Conservation (phyloP, 108 stramenopile genomes). For the Conticribra weissflogii region DNA sequence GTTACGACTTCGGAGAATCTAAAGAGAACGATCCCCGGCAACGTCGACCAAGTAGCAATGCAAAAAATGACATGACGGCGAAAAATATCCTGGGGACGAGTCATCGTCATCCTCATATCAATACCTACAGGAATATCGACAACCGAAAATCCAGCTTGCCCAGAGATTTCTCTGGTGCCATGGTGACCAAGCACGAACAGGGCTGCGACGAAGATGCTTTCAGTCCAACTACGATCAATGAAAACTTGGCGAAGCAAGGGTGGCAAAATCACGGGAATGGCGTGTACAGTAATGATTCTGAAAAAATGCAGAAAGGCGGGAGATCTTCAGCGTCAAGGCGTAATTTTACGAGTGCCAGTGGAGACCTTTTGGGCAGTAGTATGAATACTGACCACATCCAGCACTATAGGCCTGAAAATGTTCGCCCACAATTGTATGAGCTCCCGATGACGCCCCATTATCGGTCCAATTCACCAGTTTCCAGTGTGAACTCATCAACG, state of each 20-base stretch:
- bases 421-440: too few species aligned
- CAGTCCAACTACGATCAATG: slow-evolving; percentile 6
- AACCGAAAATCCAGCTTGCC: not conserved
- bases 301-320: not conserved
- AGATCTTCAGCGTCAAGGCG: slow-evolving; percentile 1
- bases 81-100: slow-evolving; percentile 16
- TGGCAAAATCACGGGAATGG: slow-evolving; percentile 8
- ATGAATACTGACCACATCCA: too few species aligned
- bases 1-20: too few species aligned
- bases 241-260: slow-evolving; percentile 4
- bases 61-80: not conserved
- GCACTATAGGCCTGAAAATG: too few species aligned
- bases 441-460: too few species aligned
- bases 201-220: not conserved
- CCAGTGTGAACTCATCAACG: too few species aligned
- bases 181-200: too few species aligned
- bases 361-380: too few species aligned
- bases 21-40: too few species aligned
- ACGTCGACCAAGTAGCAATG: not conserved
- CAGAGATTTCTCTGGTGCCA: too few species aligned
- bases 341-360: not conserved
- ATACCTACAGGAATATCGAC: not conserved
- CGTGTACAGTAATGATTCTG: not conserved
- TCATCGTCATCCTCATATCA: slow-evolving; percentile 8
- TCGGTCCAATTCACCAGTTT: too few species aligned